Percentiles rank a stretch among this genome's conserved stretches.
These are phyloP conservation scores for Cryptococcus deneoformans DNA, from an alignment of 1,284 basidiomycete genomes.

Conservation along the genomic window DNA sequence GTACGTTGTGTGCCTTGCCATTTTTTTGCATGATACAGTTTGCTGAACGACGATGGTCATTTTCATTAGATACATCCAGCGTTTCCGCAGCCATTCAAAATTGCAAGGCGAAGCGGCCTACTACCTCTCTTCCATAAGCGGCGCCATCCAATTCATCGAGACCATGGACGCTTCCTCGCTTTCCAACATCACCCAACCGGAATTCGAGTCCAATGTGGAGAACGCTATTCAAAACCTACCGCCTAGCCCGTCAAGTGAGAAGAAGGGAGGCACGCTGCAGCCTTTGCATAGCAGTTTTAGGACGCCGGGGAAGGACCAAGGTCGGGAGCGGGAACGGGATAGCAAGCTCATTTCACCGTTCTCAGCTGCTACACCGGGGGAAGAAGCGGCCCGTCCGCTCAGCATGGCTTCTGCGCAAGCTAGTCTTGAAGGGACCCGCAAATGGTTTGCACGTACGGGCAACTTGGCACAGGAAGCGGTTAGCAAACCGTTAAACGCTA, in stretches of 20 bases:
- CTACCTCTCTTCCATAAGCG: constrained; percentile 91
- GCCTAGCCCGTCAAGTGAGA: constrained; percentile 46
- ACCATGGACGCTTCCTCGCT: constrained; percentile 93
- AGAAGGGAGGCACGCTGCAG: background rate
- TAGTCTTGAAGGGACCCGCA: constrained; percentile 68
- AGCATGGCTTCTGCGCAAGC: constrained; percentile 61
- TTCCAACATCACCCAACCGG: constrained; percentile 86
- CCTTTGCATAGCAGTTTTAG: too few species aligned
- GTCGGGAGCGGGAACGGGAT: constrained; percentile 17
- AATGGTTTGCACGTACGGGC: constrained; percentile 80
- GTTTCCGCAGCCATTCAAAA: constrained; percentile 86
- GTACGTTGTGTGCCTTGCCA: constrained; percentile 48
- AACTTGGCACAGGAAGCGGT: constrained; percentile 63
- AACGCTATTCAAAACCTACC: constrained; percentile 69
- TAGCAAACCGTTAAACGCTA: constrained; percentile 79
- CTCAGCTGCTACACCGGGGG: constrained; percentile 16
- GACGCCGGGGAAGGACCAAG: constrained; percentile 7
- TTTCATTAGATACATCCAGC: constrained; percentile 68
- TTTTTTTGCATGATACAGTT: constrained; percentile 34
- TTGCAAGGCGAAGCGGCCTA: constrained; percentile 95
- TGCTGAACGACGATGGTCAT: constrained; percentile 34
- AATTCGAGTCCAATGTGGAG: constrained; percentile 78
- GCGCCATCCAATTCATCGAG: constrained; percentile 92
- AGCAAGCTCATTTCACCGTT: too few species aligned
- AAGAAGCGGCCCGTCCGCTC: constrained; percentile 61